Base-by-base conservation (phyloP, 208 protist genomes). In the Leishmania lainsoni region DNA sequence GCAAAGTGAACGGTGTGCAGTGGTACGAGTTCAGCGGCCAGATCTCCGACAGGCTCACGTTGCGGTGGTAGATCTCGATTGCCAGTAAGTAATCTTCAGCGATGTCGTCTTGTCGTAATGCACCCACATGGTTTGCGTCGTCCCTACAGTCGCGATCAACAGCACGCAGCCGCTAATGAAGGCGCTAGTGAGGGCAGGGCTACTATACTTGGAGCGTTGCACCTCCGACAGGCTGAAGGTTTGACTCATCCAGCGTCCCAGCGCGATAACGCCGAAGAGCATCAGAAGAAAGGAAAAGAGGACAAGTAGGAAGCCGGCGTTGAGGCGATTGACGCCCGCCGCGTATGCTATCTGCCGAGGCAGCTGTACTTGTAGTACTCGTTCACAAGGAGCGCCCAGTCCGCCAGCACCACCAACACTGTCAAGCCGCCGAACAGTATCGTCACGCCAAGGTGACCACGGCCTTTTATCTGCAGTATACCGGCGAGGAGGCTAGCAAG, bases 361-460 rank as follows among this genome's bases (percentile, higher is more conserved):
- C 89, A 92, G 82, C 73, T 90, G 83, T 87, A 85, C 78, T 80
- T 79, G 89, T 90, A 87, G 81, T 89, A 92, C 85, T 87, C 80
- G 83, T 87, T 76, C n/a, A 87, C 85, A 8, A 79, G 75, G 42
- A 92, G 74, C 29, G 89, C 83, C 89, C 89, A 92, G 59, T 78
- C 69, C 75, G 85, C 61, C 51, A 92, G 68, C 26, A 14, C 80
- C 54, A 82, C 76, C 79, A 75, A 76, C 52, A 84, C 77, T 56
- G 86, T 32, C 42, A 89, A 69, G 65, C 84, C 17, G 45, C 76
- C 65, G 26, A 89, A 61, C 45, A 84, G 71, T 16, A 90, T 29
- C 35, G 86, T 89, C 61, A 89, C 76, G 58, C 89, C 89, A 61
- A 89, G 78, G 85, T 92, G 89, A 59, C 89, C 89, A 17, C 45